Base-by-base conservation (phyloP, 352 stramenopile genomes). In the Globisporangium carolinianum region DNA sequence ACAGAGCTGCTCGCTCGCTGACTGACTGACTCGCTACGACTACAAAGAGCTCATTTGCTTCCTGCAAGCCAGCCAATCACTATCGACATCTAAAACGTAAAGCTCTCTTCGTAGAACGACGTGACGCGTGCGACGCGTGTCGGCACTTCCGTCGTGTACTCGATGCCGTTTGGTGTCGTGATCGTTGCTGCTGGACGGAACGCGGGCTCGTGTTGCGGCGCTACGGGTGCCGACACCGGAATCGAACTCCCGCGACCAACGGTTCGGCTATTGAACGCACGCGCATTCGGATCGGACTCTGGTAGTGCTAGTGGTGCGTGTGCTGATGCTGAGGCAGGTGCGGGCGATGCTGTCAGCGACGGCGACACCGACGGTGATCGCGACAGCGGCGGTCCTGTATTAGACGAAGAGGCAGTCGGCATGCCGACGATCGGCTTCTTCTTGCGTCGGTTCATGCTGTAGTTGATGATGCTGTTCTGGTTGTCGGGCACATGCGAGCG, bases 361-460 rank as follows among this genome's bases (percentile, higher is more conserved):
- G 41, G 57, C 37, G 46, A 24, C 38, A 38, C 47, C 12, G 45
- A 41, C 17, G 56, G 55, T 32, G 24, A 32, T 3, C 24, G 24
- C 24, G 38, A 52, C 32, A 11, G 10, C 12, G 57, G 39, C 5
- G 39, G 38, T 6, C 18, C 14, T 53, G 43, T 37, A 11, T 24
- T 52, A 8, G 55, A n/a, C 4, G 63, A 67, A 18, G 70, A 63
- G 15, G 61, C 65, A 24, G 76, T 53, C 32, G 74, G 71, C 45
- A 74, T 77, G 1, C 69, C 71, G 42, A 63, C 69, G 43, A 84
- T 59, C 58, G 66, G 65, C 57, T 77, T 77, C 64, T 83, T 75
- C 62, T 83, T 83, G 62, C 71, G 71, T 67, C 79, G 80, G 57
- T 83, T 82, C 48, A 83, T 61, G 53, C 62, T 83, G 56, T 85